Base-by-base conservation (phyloP, 495 filamentous ascomycete genomes). In the Xylaria longipes region DNA sequence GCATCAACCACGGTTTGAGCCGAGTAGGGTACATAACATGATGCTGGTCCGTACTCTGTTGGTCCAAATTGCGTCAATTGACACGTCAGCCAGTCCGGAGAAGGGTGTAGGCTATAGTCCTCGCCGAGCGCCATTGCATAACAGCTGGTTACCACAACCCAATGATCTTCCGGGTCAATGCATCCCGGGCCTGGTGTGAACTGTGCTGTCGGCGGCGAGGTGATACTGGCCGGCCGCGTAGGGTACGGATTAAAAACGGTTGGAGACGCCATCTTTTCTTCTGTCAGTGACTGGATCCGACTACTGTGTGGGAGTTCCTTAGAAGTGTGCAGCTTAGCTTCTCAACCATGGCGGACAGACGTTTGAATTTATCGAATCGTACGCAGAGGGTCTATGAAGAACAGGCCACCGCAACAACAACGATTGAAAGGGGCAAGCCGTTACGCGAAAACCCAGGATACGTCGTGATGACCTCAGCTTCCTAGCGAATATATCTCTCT, bases 1-100 rank as follows among this genome's bases (percentile, higher is more conserved):
- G 77, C 80, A 54, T 84, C 81, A 20, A 83, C 78, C 31, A 84
- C 81, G 33, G 69, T 71, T 7, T 54, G 27, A 41, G 68, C 68
- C 25, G 46, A 31, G 20, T 65, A 65, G 37, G 69, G 69, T 31
- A 35, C 37, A 22, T 43, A 58, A 52, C 69, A 71, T 35, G 60
- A 65, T 33, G 46, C 35, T 31, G 69, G 45, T 15, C 20, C 48
- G n/a, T 31, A 46, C 14, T n/a, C 2, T 58, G 61, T 22, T 25
- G 69, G 69, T 33, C 69, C 62, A 27, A 71, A 71, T 48, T 71
- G 33, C 37, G 69, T 71, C 50, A 71, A 29, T 65, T 71, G 69
- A 46, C 69, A 71, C 29, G 69, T 71, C 43, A 71, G 12, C 69
- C 69, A 71, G 69, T 71, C 69, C 3, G 69, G 69, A 56, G 69